Evolutionary conservation across 179 eudicot genomes (phyloP).

Genomic region (Beta corolliflora): DNA sequence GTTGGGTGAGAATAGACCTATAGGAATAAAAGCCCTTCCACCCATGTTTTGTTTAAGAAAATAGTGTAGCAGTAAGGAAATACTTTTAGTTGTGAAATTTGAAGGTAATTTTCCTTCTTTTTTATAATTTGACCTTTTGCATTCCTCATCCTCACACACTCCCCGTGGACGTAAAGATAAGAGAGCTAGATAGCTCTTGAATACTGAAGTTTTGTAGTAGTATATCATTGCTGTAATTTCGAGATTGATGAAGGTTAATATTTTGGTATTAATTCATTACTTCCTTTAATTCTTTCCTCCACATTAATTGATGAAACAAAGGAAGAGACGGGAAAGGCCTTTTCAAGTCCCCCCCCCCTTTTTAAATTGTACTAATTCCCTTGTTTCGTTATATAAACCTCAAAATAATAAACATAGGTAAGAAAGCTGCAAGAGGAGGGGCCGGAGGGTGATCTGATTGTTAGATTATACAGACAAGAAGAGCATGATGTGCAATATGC

Average conservation of each 20-base stretch:
- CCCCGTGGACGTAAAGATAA: not conserved
- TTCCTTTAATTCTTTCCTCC: not conserved
- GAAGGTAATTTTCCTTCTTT: not conserved
- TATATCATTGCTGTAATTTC: not conserved
- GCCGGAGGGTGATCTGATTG: not conserved
- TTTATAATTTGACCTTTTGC: not conserved
- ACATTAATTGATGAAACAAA: not conserved
- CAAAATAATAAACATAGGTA: not conserved
- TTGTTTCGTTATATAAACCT: too few species aligned
- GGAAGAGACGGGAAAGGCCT: not conserved
- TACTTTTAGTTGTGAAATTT: not conserved
- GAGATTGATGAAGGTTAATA: not conserved
- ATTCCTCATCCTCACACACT: not conserved
- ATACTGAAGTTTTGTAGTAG: too few species aligned
- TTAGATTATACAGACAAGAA: not conserved
- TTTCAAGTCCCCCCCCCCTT: too few species aligned
- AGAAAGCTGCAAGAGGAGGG: not conserved
- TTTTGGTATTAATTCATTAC: too few species aligned
- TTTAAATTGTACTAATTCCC: not conserved
- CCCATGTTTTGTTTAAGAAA: not conserved
- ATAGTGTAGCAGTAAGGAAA: not conserved
- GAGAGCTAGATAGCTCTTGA: not conserved
- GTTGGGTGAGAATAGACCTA: too few species aligned
- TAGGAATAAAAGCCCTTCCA: too few species aligned
- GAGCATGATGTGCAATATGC: not conserved